Conservation (phyloP, 2,329 filamentous ascomycete genomes). For the Neophaeococcomyces mojaviensis region DNA sequence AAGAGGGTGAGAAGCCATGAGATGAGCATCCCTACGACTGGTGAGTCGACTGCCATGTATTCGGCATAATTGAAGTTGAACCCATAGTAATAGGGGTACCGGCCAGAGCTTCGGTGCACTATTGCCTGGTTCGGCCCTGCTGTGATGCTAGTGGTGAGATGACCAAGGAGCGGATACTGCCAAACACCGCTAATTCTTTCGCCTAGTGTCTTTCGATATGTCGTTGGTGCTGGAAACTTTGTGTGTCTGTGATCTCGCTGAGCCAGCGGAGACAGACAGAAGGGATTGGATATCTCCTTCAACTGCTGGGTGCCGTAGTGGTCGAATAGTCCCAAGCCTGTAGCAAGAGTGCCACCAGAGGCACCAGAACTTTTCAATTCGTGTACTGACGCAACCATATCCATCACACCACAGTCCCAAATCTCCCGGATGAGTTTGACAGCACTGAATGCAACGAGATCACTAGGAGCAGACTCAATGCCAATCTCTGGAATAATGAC, state of each 20-base stretch:
- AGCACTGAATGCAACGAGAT: constrained; percentile 47
- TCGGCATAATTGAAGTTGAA: constrained; percentile 51
- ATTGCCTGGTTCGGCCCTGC: constrained; percentile 48
- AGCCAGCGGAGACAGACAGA: constrained; percentile 25
- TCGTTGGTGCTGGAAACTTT: constrained; percentile 33
- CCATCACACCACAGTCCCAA: constrained; percentile 42
- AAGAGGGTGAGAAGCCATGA: constrained; percentile 38
- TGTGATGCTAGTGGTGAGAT: constrained; percentile 48
- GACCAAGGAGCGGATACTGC: constrained; percentile 49
- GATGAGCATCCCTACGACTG: constrained; percentile 40
- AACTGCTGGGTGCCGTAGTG: constrained; percentile 16
- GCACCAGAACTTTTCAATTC: constrained; percentile 45
- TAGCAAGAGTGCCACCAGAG: constrained; percentile 59
- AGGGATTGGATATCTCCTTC: constrained; percentile 16
- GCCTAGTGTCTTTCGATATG: constrained; percentile 28
- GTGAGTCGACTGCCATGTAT: constrained; percentile 46
- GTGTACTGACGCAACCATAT: constrained; percentile 47
- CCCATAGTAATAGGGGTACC: constrained; percentile 52
- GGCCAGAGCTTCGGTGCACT: constrained; percentile 53
- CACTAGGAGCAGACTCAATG: constrained; percentile 55
- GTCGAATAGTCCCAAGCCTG: constrained; percentile 52
- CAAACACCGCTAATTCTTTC: constrained; percentile 45
- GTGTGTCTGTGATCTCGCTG: constrained; percentile 46
- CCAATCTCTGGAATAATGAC: constrained; percentile 57
- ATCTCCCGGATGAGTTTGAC: constrained; percentile 47